Evolutionary conservation across 345 rosid species (phyloP), one percentile per base, ranked within the genome.

Genomic region (Pistacia atlantica): DNA sequence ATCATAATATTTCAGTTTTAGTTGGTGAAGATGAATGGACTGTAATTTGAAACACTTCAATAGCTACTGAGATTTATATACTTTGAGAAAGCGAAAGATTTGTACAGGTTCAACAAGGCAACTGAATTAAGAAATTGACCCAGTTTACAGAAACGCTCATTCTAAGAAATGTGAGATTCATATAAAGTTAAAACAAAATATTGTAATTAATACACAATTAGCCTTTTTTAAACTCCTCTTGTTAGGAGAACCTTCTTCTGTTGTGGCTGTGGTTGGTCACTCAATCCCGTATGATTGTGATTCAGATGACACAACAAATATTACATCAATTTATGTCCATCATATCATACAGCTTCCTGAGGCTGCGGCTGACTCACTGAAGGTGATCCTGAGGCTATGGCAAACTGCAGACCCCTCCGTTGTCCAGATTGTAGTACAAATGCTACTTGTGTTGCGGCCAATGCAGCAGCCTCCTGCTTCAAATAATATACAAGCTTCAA

Each of bases 341-440:
- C 33, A 38, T 18, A 42, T 86, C 83, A 89, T 68, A 87, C 90
- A 11, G 82, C 79, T 78, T 89, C 90, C 52, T 86, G 90, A 42
- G 86, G 90, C 74, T 84, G 72, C 45, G 46, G 46, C 46, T 42
- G 46, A 7, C 46, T 8, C 8, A 86, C 57, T 54, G 75, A 77
- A 2, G 83, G 59, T 54, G 82, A 74, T 73, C 81, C 90, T 0
- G 97, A 79, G 22, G 93, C 86, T 58, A 92, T 81, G 5, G 90
- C 81, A 67, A 95, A 90, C 74, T 91, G 97, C 85, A 95, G 79
- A 69, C 92, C 94, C 69, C 95, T 82, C 20, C 73, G 92, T 65
- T 86, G 97, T n/a, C 90, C 92, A 5, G 98, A 88, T 78, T 92
- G 92, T 52, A 96, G 89, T 61, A 93, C 97, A 72, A 93, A 89